Evolutionary conservation across 2,329 filamentous ascomycete species (phyloP), one percentile per base, ranked within the genome.

Genomic region (Triangularia verruculosa): DNA sequence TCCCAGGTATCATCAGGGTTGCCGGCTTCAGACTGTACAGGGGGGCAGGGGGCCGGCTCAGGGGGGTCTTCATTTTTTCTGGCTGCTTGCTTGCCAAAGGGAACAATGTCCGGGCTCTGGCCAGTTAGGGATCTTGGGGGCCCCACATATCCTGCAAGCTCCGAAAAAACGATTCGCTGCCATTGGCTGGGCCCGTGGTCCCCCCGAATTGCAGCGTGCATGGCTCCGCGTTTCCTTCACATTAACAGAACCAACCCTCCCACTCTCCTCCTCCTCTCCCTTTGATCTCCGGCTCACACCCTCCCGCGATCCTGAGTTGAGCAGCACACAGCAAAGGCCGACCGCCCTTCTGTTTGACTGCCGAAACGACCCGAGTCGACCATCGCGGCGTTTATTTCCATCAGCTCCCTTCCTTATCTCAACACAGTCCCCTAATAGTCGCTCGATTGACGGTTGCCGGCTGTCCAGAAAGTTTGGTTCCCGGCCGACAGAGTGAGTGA

Each of bases 191-290:
- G n/a, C 51, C 65, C 67, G 53, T 66, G 39, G 12, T 28, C 64
- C 60, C 64, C 69, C 67, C 67, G 65, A 70, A 69, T 64, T 70
- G 66, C 66, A 68, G 64, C 63, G 62, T 68, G 67, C 62, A 66
- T 67, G 61, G 67, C 63, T 67, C 67, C 64, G 63, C 63, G 63
- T 63, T 67, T 65, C 64, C 66, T 47, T 70, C 68, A 69, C 69
- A 70, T 71, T 71, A 71, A 69, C 68, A 69, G 57, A 70, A 70
- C 61, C 69, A 64, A 61, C 67, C 68, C 68, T 63, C 69, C 67
- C 68, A 67, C 67, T 67, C 67, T 62, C 63, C 65, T 63, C 63
- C 65, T 63, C 39, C 62, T 58, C 66, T 67, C 60, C 65, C 62
- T 68, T 66, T 64, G 57, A 68, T 64, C 66, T 70, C 64, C 62